Conservation (phyloP, 306 rosid species). For the Quercus aquifolioides region DNA sequence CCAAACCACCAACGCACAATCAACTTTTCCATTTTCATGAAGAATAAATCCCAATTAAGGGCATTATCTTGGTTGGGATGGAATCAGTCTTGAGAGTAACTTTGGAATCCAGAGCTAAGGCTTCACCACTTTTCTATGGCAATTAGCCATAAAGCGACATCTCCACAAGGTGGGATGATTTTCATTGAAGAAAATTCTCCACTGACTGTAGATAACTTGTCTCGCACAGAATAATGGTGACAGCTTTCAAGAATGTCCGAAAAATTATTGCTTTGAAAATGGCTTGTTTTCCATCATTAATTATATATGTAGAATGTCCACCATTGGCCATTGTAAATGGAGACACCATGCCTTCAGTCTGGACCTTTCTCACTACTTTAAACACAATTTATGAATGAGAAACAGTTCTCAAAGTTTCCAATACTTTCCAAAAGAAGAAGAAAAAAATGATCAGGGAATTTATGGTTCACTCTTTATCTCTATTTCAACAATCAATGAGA, state of each 20-base stretch:
- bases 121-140: constrained; percentile 50
- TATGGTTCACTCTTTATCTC: not conserved
- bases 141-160: constrained; percentile 52
- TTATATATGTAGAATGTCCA: constrained; percentile 28
- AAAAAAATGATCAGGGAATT: not conserved
- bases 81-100: constrained; percentile 42
- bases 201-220: constrained; percentile 52
- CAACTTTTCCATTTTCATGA: constrained; percentile 43
- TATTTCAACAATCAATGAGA: not conserved
- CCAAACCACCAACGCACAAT: constrained; percentile 50
- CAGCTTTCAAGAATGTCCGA: constrained; percentile 46
- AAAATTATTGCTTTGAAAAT: constrained; percentile 39
- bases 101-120: constrained; percentile 60
- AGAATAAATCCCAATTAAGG: constrained; percentile 71
- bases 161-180: constrained; percentile 49
- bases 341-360: constrained; percentile 33
- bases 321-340: constrained; percentile 28
- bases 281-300: constrained; percentile 46
- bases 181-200: constrained; percentile 65
- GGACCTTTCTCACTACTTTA: constrained; percentile 31
- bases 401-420: constrained; percentile 24
- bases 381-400: constrained; percentile 14
- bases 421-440: not conserved
- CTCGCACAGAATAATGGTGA: constrained; percentile 52
- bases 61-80: constrained; percentile 65